These are phyloP conservation scores for Verticillium zaregamsianum DNA, from an alignment of 2,329 filamentous ascomycete genomes.

Conservation along the genomic window DNA sequence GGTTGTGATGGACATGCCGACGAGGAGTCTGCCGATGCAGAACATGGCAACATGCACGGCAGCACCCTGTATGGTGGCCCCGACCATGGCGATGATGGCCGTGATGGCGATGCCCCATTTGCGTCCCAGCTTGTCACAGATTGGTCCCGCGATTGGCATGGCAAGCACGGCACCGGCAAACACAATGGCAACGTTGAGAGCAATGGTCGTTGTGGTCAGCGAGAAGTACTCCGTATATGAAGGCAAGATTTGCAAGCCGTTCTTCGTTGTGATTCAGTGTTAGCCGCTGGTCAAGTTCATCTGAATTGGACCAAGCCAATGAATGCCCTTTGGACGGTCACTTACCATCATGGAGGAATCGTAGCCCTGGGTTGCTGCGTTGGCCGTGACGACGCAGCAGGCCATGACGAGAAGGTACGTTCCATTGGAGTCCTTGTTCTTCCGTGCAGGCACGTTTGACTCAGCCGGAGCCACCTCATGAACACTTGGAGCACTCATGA, in stretches of 20 bases:
- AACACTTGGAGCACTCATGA: background rate
- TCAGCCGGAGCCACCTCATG: background rate
- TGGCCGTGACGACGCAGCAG: background rate
- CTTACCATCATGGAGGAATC: background rate
- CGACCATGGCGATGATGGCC: constrained; percentile 4
- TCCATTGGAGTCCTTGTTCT: background rate
- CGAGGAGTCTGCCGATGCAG: background rate
- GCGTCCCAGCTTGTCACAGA: constrained; percentile 1
- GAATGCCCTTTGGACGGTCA: background rate
- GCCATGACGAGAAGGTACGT: background rate
- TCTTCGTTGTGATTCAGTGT: background rate
- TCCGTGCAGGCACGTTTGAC: background rate
- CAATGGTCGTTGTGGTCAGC: background rate
- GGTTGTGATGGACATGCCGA: constrained; percentile 1
- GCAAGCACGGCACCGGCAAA: constrained; percentile 1
- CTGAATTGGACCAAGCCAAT: background rate
- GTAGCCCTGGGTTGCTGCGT: background rate
- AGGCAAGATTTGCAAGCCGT: constrained; percentile 5
- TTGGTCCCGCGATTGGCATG: constrained; percentile 2
- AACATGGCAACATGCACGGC: constrained; percentile 7
- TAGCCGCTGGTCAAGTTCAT: no score
- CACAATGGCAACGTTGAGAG: constrained; percentile 5
- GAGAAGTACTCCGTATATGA: constrained; percentile 2
- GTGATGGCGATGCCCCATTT: constrained; percentile 3
- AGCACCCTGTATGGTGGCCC: background rate